phyloP scores from a whole-genome alignment of 164 flowering plant species.

The Aristolochia contorta region DNA sequence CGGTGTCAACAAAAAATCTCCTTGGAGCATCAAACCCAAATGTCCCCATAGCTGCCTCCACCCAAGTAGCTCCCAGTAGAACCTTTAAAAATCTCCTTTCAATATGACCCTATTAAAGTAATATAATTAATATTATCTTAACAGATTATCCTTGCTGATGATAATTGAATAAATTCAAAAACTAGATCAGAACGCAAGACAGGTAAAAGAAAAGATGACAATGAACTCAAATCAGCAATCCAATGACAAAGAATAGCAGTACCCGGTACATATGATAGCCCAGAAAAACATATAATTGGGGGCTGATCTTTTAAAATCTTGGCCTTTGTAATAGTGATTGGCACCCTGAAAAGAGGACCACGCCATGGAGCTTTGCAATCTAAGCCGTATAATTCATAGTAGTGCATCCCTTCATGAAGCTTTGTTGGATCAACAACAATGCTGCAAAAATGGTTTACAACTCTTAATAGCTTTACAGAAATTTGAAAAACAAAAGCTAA shows the following conservation, averaged over 20 bases:
- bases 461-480: not conserved
- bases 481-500: too few relatives aligned
- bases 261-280: constrained; percentile 78
- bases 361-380: constrained; percentile 95
- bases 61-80: constrained; percentile 87
- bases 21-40: constrained; percentile 77
- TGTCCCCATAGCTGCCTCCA: constrained; percentile 74
- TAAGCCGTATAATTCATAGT: constrained; percentile 71
- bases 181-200: not conserved
- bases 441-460: constrained; percentile 26
- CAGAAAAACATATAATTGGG: constrained; percentile 43
- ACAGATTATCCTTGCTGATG: not conserved
- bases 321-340: constrained; percentile 83
- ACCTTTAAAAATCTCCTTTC: constrained; percentile 78
- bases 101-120: constrained; percentile 49
- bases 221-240: not conserved
- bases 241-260: constrained; percentile 1
- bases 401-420: constrained; percentile 72
- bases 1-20: constrained; percentile 70
- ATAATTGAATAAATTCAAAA: not conserved
- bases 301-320: constrained; percentile 36
- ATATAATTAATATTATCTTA: too few relatives aligned
- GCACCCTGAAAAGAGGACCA: constrained; percentile 86
- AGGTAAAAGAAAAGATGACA: not conserved
- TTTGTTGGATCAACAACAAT: constrained; percentile 82